Conservation (phyloP, 257 asterid species). For the Penstemon eatonii region DNA sequence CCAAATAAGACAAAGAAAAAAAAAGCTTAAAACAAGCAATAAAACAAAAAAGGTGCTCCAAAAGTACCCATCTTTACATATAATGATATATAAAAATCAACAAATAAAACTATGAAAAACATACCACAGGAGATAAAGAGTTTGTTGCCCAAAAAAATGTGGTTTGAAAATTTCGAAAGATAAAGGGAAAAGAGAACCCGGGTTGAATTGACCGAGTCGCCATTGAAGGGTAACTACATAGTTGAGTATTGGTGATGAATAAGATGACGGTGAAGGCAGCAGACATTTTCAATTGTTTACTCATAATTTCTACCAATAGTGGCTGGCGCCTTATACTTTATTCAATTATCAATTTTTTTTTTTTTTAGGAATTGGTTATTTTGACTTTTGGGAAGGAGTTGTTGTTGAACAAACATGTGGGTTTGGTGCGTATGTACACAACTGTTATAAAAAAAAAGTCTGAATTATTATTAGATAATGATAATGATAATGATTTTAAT, state of each 20-base stretch:
- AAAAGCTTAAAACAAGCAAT: constrained; percentile 13
- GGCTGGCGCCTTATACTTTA: constrained; percentile 32
- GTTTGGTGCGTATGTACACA: constrained; percentile 1
- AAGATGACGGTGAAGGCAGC: constrained; percentile 42
- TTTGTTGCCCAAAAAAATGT: constrained; percentile 15
- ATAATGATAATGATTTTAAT: neutral
- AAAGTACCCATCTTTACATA: neutral
- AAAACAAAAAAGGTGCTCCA: constrained; percentile 3
- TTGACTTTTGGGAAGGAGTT: constrained; percentile 38
- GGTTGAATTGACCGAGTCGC: constrained; percentile 46
- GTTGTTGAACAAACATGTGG: constrained; percentile 30
- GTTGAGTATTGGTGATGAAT: constrained; percentile 32
- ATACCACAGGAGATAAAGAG: constrained; percentile 18
- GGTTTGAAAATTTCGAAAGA: constrained; percentile 26
- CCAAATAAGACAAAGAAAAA: constrained; percentile 7
- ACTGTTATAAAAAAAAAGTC: neutral
- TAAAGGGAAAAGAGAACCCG: constrained; percentile 20
- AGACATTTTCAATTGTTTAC: constrained; percentile 35
- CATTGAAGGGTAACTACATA: constrained; percentile 32
- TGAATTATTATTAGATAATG: neutral
- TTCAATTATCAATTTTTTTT: neutral
- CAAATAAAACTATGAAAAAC: constrained; percentile 17
- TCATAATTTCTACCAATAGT: constrained; percentile 27
- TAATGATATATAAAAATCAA: neutral
- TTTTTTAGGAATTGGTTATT: constrained; percentile 14